Base-by-base conservation (phyloP, 441 rosid species). In the Theobroma grandiflorum region DNA sequence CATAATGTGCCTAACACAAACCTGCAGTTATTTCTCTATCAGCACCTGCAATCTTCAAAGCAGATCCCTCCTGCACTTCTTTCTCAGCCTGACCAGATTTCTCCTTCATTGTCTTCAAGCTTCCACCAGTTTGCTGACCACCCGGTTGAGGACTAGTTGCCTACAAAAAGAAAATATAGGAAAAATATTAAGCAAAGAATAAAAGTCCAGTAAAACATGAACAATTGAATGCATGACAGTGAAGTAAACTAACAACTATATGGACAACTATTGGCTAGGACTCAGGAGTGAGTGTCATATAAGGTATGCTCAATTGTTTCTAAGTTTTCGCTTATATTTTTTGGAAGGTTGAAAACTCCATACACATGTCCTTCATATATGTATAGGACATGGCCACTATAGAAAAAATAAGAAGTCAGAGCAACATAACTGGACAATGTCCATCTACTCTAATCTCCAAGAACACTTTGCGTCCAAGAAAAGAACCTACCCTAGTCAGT, bases 11-110 rank as follows among this genome's bases (percentile, higher is more conserved):
- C 40, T 45, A 65, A 40, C 22, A 83, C 83, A 74, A 52, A 91
- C 94, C 94, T 90, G 94, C 96, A 57, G 96, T 90, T 87, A 92
- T 90, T 81, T 92, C 94, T 64, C 92, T 92, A 75, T 86, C 96
- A 35, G 91, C 84, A 38, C 96, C 94, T 26, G 94, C 96, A 84
- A 90, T 90, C 82, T 92, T 91, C 79, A 92, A 85, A 68, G 86
- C 87, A 76, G 94, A 82, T 38, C 81, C 89, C 83, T 90, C 92
- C 53, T 86, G 87, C 10, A 82, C 82, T 68, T 89, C 94, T 85
- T 89, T 92, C 62, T 88, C 93, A 80, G 84, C 84, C 26, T 88
- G 86, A 79, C 81, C 79, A 52, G 85, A 84, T 88, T 91, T 92
- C 67, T 92, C 94, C 84, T 88, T 91, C 87, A 88, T 82, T 38